Evolutionary conservation across 331 rosid genomes (phyloP), one percentile per base, ranked within the genome.

Genomic region (Prunus yedoensis): DNA sequence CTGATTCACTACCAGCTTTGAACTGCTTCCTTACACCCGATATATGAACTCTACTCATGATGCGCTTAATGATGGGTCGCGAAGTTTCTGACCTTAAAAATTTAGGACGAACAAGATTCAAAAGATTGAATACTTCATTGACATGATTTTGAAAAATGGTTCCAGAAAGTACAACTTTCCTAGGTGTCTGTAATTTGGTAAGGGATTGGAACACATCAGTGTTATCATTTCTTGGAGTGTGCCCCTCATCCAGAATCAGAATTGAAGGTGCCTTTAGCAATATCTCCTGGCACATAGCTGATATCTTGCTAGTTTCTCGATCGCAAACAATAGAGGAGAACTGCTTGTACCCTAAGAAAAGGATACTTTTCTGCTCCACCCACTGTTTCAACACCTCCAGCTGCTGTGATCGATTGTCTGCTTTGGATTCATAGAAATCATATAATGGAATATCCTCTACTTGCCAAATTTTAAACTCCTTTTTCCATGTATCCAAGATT

Each of bases 221-320:
- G 78, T 88, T 81, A 66, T 94, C 99, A 70, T 92, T 94, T 81
- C 97, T 86, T 18, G 99, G 97, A 46, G 88, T 94, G 78, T 94
- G 99, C 21, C 99, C 99, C 85, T 94, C 99, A 14, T 94, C 99
- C 59, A 94, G 82, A 52, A 94, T 89, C 21, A 94, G 96, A 88
- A 94, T 86, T 1, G 97, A 79, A 23, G 99, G 97, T 60, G 76
- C 87, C 83, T 84, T 83, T 1, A 94, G 91, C 77, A 94, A 77
- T 77, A 94, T 89, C 35, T 92, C 87, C 69, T 82, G 91, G 79
- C 99, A 94, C 8, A 73, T 25, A 23, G 38, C 15, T 15, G 99
- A 83, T 61, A 38, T 20, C 4, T 43, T 71, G 78, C 57, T 77
- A 32, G 84, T 68, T 70, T 79, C 89, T 63, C 68, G 73, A 46